Conservation (phyloP, 495 filamentous ascomycete species). For the Polyplosphaeria fusca region DNA sequence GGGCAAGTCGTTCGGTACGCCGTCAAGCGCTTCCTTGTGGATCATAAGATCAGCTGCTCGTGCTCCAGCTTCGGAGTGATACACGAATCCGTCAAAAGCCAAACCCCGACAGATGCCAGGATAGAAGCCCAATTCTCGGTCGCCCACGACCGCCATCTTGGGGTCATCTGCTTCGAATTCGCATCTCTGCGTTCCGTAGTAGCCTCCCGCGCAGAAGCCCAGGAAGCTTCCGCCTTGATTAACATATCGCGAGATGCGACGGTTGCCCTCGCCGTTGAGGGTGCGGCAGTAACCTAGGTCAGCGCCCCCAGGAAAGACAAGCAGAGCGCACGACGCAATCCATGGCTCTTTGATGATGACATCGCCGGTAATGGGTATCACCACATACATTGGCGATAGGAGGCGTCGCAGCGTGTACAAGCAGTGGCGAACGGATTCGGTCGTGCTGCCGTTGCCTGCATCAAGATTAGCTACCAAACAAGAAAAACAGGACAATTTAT, state of each 20-base stretch:
- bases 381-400: constrained; percentile 89
- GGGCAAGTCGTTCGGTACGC: constrained; percentile 48
- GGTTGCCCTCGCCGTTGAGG: constrained; percentile 85
- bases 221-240: constrained; percentile 80
- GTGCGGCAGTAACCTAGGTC: constrained; percentile 87
- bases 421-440: constrained; percentile 84
- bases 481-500: not conserved
- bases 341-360: constrained; percentile 89
- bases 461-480: constrained; percentile 9
- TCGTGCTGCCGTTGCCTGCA: constrained; percentile 76
- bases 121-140: constrained; percentile 83
- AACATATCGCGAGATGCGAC: constrained; percentile 77
- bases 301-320: constrained; percentile 93
- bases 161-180: constrained; percentile 89
- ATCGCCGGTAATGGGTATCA: constrained; percentile 75
- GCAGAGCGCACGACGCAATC: constrained; percentile 77
- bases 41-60: constrained; percentile 68
- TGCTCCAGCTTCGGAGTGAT: constrained; percentile 83
- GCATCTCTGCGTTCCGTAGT: constrained; percentile 76
- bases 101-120: constrained; percentile 80
- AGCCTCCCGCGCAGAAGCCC: constrained; percentile 92
- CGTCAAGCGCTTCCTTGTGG: constrained; percentile 56
- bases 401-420: constrained; percentile 83
- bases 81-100: constrained; percentile 87
- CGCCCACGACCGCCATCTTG: constrained; percentile 79